A percentile compares a stretch with the other conserved stretches of the same genome.
phyloP scores from a whole-genome alignment of 1,284 basidiomycete species.

The Cryptococcus sp. region DNA sequence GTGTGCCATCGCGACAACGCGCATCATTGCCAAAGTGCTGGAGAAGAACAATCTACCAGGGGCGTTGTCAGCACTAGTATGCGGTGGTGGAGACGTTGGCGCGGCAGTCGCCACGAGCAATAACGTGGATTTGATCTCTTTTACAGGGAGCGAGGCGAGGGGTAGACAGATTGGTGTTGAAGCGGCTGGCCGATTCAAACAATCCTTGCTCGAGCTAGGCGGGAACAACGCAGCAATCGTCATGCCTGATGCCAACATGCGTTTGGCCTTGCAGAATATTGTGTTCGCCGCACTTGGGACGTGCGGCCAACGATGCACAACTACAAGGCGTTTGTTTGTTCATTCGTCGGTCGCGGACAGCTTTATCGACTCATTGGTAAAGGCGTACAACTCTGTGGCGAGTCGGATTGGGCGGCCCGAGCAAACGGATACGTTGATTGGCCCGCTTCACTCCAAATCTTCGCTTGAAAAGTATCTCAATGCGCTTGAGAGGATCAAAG shows the following conservation, averaged over 20 bases:
- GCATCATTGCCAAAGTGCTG: constrained; percentile 72
- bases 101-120: constrained; percentile 68
- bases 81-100: constrained; percentile 74
- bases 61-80: constrained; percentile 74
- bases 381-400: constrained; percentile 64
- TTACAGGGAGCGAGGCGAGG: constrained; percentile 82
- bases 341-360: constrained; percentile 70
- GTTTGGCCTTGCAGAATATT: constrained; percentile 70
- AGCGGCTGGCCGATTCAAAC: constrained; percentile 80
- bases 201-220: constrained; percentile 80
- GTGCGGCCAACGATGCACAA: constrained; percentile 86
- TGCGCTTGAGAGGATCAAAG: constrained; percentile 64
- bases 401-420: constrained; percentile 73
- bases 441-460: constrained; percentile 72
- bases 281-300: constrained; percentile 90
- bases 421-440: constrained; percentile 66
- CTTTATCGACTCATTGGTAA: constrained; percentile 70
- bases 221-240: constrained; percentile 90
- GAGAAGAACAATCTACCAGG: constrained; percentile 74
- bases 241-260: constrained; percentile 84
- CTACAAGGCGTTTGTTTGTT: constrained; percentile 82
- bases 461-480: constrained; percentile 64
- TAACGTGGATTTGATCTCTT: constrained; percentile 79
- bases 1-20: constrained; percentile 80
- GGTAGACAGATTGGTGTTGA: constrained; percentile 76